Evolutionary conservation across 345 rosid species (phyloP).

Genomic region (Cardamine occulta): DNA sequence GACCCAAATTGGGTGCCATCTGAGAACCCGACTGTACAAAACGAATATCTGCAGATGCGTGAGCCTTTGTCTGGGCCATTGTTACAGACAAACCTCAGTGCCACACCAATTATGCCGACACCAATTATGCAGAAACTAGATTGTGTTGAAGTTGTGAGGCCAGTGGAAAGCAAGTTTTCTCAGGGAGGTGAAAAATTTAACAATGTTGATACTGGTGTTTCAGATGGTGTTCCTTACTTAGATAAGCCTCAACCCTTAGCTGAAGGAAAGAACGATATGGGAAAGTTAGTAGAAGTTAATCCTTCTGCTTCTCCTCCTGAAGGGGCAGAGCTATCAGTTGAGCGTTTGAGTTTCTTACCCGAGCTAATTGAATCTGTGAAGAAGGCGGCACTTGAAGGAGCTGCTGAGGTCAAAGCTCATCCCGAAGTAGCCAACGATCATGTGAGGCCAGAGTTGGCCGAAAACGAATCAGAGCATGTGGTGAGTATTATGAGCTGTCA

Average conservation of each 20-base stretch:
- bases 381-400: constrained; percentile 80
- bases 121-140: constrained; percentile 32
- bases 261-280: constrained; percentile 32
- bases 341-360: constrained; percentile 59
- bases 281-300: constrained; percentile 46
- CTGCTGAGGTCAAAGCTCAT: constrained; percentile 68
- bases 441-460: constrained; percentile 38
- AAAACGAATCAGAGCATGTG: constrained; percentile 59
- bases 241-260: constrained; percentile 44
- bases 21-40: constrained; percentile 42
- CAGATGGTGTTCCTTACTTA: constrained; percentile 13
- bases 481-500: constrained; percentile 54
- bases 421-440: constrained; percentile 51
- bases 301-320: constrained; percentile 46
- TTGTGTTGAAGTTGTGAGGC: constrained; percentile 45
- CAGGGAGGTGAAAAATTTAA: constrained; percentile 49
- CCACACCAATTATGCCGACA: constrained; percentile 30
- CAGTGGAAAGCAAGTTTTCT: constrained; percentile 40
- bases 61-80: constrained; percentile 47
- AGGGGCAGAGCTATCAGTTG: constrained; percentile 53
- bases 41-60: constrained; percentile 37
- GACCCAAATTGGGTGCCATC: constrained; percentile 46
- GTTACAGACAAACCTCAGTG: constrained; percentile 35
- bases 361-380: constrained; percentile 72
- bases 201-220: constrained; percentile 42